Conservation (phyloP, 257 asterid genomes). For the Solanum peruvianum region DNA sequence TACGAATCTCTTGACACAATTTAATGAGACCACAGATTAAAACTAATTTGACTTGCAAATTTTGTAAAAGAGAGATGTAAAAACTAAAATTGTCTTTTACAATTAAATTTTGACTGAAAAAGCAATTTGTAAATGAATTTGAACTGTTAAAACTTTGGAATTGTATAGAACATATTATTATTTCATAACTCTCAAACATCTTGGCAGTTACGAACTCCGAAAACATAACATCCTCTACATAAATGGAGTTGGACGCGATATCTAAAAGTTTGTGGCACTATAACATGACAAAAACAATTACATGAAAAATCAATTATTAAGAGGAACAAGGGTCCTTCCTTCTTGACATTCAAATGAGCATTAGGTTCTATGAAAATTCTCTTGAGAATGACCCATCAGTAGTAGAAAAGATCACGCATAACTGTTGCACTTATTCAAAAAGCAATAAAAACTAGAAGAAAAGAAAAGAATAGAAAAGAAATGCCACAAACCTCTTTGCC, state of each 20-base stretch:
- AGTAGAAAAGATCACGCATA: neutral
- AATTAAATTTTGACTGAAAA: neutral
- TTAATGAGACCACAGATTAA: neutral
- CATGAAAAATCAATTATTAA: neutral
- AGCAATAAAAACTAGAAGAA: neutral
- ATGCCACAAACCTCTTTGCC: conserved; percentile 59
- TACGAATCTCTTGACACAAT: neutral
- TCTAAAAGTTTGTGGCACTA: neutral
- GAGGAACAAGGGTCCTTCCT: neutral
- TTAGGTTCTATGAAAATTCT: neutral
- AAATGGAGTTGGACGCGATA: neutral
- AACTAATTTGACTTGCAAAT: neutral
- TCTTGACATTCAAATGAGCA: neutral
- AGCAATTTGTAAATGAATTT: neutral
- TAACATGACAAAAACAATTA: neutral
- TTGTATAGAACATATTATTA: neutral
- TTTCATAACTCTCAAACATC: neutral
- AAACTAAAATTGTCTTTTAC: neutral
- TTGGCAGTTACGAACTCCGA: neutral
- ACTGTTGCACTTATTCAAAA: neutral
- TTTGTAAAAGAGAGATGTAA: neutral
- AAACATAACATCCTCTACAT: neutral
- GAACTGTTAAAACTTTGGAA: neutral
- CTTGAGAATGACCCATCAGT: neutral
- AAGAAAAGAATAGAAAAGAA: neutral